Conservation (phyloP, 2,329 filamentous ascomycete genomes). For the Tolypocladium paradoxum region DNA sequence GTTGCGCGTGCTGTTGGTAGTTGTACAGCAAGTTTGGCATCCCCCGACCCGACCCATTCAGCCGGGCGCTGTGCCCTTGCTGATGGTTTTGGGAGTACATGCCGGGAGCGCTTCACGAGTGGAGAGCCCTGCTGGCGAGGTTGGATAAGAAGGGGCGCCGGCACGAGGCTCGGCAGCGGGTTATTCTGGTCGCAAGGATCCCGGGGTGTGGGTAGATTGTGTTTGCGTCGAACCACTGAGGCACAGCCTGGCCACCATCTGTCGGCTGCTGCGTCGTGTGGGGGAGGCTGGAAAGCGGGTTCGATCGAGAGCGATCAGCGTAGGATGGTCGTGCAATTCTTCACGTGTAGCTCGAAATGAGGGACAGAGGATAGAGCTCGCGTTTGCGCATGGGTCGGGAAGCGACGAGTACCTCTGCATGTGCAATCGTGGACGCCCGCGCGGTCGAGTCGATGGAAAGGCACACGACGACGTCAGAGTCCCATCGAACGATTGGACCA, state of each 20-base stretch:
- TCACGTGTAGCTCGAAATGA: slow-evolving; percentile 21
- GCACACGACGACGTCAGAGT: background rate
- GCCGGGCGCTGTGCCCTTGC: slow-evolving; percentile 63
- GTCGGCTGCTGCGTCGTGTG: slow-evolving; percentile 6
- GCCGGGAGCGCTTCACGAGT: slow-evolving; percentile 22
- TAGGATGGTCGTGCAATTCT: slow-evolving; percentile 13
- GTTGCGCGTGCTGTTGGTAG: slow-evolving; percentile 51
- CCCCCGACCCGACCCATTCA: slow-evolving; percentile 50
- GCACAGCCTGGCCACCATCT: slow-evolving; percentile 12
- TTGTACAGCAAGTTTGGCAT: slow-evolving; percentile 58
- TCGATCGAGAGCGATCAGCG: slow-evolving; percentile 7
- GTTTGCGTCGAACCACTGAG: slow-evolving; percentile 6
- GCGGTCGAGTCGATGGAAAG: slow-evolving; percentile 2
- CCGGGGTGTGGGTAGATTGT: slow-evolving; percentile 2
- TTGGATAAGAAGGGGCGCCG: slow-evolving; percentile 10
- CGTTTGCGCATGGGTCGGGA: slow-evolving; percentile 27
- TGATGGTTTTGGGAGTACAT: slow-evolving; percentile 69
- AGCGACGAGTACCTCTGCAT: slow-evolving; percentile 10
- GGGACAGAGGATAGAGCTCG: slow-evolving; percentile 21
- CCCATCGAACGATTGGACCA: slow-evolving; percentile 1
- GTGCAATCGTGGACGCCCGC: slow-evolving; percentile 7
- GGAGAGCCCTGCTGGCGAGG: slow-evolving; percentile 4
- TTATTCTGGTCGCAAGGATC: slow-evolving; percentile 10
- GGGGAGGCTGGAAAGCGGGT: slow-evolving; percentile 3
- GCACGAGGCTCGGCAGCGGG: slow-evolving; percentile 16